Evolutionary conservation across 345 rosid genomes (phyloP), one percentile per base, ranked within the genome.

Genomic region (Populus pruinosa): DNA sequence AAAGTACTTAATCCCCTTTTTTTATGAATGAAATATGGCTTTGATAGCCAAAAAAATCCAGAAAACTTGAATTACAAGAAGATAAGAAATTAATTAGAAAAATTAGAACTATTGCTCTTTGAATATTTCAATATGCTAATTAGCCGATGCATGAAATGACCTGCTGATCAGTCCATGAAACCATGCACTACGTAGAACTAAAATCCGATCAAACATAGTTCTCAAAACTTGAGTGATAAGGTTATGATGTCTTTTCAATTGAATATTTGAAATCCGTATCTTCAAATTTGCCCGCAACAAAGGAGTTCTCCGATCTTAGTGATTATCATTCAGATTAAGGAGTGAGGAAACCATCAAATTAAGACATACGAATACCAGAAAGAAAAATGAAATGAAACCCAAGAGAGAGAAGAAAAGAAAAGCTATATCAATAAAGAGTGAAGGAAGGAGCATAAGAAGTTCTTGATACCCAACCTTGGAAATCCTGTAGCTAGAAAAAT

Each of bases 201-300:
- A 43, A 2, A 43, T 43, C 14, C 47, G 14, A 11, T 3, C 14
- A 43, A 43, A 43, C 47, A 9, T 41, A 11, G 47, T 43, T 43
- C 11, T 43, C 47, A 43, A 43, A 47, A 47, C 53, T 47, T 47
- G 53, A 47, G 14, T 47, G 53, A 18, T 21, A 63, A 7, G 9
- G 36, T 35, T 7, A 65, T 65, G 13, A 70, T 21, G 41, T 47
- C n/a, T 49, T 35, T 62, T 63, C 35, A 38, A 36, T 10, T 59
- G 6, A 68, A 70, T 20, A 61, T 62, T 10, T 69, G 49, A 66
- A 66, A 75, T 47, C 70, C 66, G 2, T 69, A 70, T 66, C 25
- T 31, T 81, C 81, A 5, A 71, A 82, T 86, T 84, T 65, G 80
- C 87, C 80, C 82, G 71, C 39, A 80, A 64, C 78, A 82, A 68